Evolutionary conservation across 495 filamentous ascomycete species (phyloP).

Genomic region (Cryomyces minteri): DNA sequence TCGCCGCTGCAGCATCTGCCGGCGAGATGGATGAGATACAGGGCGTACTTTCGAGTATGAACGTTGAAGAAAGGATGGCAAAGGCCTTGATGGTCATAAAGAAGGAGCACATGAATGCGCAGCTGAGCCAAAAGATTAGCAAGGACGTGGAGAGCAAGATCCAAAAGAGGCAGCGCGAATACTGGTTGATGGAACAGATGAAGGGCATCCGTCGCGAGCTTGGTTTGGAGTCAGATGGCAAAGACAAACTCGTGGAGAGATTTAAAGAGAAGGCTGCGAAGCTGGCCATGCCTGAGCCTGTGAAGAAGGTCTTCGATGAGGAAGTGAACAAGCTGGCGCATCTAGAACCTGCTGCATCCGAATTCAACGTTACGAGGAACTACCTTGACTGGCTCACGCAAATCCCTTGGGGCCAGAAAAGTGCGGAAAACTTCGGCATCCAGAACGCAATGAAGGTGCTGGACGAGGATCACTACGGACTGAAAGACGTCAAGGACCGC

Average conservation of each 20-base stretch:
- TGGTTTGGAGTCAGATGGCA: conserved; percentile 91
- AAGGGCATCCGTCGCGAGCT: conserved; percentile 95
- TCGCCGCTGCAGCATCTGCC: conserved; percentile 84
- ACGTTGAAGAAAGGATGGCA: conserved; percentile 74
- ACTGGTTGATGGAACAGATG: conserved; percentile 99
- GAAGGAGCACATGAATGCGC: conserved; percentile 94
- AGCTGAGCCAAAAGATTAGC: conserved; percentile 90
- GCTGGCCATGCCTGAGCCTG: conserved; percentile 88
- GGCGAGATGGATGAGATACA: conserved; percentile 86
- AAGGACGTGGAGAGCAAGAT: conserved; percentile 98
- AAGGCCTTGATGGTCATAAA: conserved; percentile 86
- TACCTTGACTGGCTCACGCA: conserved; percentile 98
- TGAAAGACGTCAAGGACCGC: conserved; percentile 97
- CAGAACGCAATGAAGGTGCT: conserved; percentile 75
- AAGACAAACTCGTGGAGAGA: conserved; percentile 91
- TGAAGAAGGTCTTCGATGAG: conserved; percentile 95
- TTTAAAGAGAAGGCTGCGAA: conserved; percentile 92
- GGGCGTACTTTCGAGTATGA: conserved; percentile 74
- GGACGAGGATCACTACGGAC: conserved; percentile 91
- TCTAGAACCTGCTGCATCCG: conserved; percentile 83
- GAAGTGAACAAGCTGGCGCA: conserved; percentile 94
- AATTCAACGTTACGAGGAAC: conserved; percentile 98
- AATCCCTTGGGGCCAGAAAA: conserved; percentile 93
- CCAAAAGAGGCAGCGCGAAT: conserved; percentile 92
- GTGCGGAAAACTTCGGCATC: conserved; percentile 92